Base-by-base conservation (phyloP, 202 grass and related monocot genomes). In the Cymbopogon flexuosus region DNA sequence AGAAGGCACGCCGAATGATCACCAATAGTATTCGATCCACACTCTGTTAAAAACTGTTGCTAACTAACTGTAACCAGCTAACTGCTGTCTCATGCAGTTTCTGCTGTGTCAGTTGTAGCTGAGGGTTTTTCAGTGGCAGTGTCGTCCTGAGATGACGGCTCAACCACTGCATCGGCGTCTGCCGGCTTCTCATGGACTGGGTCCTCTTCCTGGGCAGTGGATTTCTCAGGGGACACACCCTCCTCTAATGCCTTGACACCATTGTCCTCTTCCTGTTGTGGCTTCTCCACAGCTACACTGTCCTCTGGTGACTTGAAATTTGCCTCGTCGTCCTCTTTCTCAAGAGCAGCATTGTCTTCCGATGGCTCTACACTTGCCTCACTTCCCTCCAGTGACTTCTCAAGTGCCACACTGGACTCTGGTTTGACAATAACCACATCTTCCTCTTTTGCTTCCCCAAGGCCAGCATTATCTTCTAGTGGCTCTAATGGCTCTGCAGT, bases 1-100 rank as follows among this genome's bases (percentile, higher is more conserved):
- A 62, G 59, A 86, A 83, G 41, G 37, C 84, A 90, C 35, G 21
- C 74, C 70, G 62, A 85, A 82, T 43, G 70, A 82, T 79, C 74
- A 23, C 59, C 81, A 39, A 47, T 57, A 59, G 43, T 43, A 85
- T 54, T 56, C 31, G 45, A 78, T 41, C 56, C 79, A 18, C 70
- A 19, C 80, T 45, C 19, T 9, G 85, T 47, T 85, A 88, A 78
- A 69, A 89, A 69, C 54, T 83, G 65, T 36, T 62, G 49, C 77
- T 49, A 43, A 62, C 39, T 81, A 67, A 35, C 51, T 82, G 54
- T 75, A 46, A 56, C 19, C 19, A 6, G 35, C 29, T 40, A 68
- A 67, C 72, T 18, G 12, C n/a, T 54, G 27, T 68, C 66, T 91
- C 63, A 80, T 23, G 79, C 69, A 36, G 68, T 54, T 47, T 83